These are phyloP conservation scores for Xylariaceae sp. DNA, from an alignment of 2,329 filamentous ascomycete genomes.

Conservation along the genomic window DNA sequence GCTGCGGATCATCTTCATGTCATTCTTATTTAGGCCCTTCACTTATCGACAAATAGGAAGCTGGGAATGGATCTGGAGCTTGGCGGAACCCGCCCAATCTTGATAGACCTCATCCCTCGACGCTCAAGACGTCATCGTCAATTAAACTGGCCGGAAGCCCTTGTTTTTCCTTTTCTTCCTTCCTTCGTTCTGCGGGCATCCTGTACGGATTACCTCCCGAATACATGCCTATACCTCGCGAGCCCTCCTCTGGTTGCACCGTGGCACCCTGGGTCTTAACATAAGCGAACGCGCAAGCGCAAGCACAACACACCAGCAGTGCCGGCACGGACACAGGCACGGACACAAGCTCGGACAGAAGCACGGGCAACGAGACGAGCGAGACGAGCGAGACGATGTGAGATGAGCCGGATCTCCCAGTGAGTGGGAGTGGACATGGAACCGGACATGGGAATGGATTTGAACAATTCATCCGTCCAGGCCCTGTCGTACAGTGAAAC, in stretches of 20 bases:
- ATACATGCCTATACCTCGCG: no score
- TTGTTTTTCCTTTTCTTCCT: no score
- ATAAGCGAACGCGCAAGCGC: neutral
- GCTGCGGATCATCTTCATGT: constrained; percentile 9
- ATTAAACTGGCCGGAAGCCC: neutral
- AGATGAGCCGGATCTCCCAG: neutral
- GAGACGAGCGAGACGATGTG: neutral
- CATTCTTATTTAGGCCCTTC: neutral
- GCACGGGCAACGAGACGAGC: neutral
- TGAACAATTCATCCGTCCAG: neutral
- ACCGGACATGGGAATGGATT: no score
- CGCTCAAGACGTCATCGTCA: constrained; percentile 15
- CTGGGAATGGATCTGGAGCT: neutral
- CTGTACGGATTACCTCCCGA: no score
- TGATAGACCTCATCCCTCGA: constrained; percentile 8
- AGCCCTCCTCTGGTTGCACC: no score
- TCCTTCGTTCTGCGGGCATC: no score
- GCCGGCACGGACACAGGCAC: neutral
- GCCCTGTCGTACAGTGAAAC: neutral
- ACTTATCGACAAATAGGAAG: constrained; percentile 6
- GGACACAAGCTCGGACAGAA: neutral
- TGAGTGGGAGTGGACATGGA: no score
- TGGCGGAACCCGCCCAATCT: constrained; percentile 7
- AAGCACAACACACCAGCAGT: neutral
- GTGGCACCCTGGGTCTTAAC: neutral